Percentiles rank a stretch among this genome's conserved stretches.
These are phyloP conservation scores for Ambrosiella xylebori DNA, from an alignment of 2,329 filamentous ascomycete species.

Conservation along the genomic window DNA sequence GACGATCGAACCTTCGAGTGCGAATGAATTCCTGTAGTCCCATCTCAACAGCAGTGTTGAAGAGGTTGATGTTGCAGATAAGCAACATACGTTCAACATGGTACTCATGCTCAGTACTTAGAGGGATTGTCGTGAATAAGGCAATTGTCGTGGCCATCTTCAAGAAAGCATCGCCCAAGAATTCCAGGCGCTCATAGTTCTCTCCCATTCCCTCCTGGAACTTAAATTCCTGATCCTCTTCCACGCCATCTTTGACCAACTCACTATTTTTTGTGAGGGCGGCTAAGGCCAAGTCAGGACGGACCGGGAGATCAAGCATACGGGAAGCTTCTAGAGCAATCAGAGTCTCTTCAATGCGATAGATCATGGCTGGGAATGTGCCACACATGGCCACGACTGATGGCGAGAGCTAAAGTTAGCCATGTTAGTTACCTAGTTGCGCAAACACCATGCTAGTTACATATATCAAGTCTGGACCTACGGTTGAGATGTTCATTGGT, in stretches of 20 bases:
- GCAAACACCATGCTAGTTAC: neutral
- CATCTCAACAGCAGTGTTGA: slow-evolving; percentile 53
- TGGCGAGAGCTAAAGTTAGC: slow-evolving; percentile 39
- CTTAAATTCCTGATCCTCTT: neutral
- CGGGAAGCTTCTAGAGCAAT: slow-evolving; percentile 62
- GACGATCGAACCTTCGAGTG: slow-evolving; percentile 63
- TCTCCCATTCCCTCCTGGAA: slow-evolving; percentile 66
- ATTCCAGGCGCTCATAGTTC: slow-evolving; percentile 90
- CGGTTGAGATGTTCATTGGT: slow-evolving; percentile 57
- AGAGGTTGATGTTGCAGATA: slow-evolving; percentile 81
- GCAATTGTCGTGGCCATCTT: slow-evolving; percentile 93
- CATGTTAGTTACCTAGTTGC: slow-evolving; percentile 12
- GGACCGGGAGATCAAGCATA: slow-evolving; percentile 45
- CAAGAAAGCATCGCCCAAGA: slow-evolving; percentile 81
- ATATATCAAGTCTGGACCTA: slow-evolving; percentile 26
- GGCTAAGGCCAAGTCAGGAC: slow-evolving; percentile 58
- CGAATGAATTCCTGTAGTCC: slow-evolving; percentile 60
- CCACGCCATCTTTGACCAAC: slow-evolving; percentile 49
- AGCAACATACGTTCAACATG: slow-evolving; percentile 84
- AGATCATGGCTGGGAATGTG: slow-evolving; percentile 67
- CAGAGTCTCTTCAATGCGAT: slow-evolving; percentile 64
- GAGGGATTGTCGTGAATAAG: slow-evolving; percentile 58
- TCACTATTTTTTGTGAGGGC: slow-evolving; percentile 87
- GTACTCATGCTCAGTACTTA: slow-evolving; percentile 68
- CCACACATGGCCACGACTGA: slow-evolving; percentile 56